Evolutionary conservation across 2,329 filamentous ascomycete genomes (phyloP), one percentile per base, ranked within the genome.

Genomic region (Teratosphaeria zuluensis): DNA sequence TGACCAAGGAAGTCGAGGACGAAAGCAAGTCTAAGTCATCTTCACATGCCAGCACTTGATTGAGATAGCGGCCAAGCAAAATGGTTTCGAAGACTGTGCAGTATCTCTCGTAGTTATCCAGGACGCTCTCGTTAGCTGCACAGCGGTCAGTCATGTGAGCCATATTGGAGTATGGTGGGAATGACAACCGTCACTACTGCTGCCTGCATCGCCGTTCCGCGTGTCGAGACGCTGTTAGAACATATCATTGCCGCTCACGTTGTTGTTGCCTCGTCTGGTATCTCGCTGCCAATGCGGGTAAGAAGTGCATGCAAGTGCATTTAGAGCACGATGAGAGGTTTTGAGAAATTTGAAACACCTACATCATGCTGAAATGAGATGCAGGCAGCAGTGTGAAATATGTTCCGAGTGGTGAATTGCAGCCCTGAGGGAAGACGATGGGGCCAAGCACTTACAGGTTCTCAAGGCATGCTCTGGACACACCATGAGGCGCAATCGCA

Each of bases 1-100:
- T 70, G 2, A 79, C 69, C 0, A 68, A 58, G 4, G 73, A 75
- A 2, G 64, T 56, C 6, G 68, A 54, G 0, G 71, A 71, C 35
- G 74, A 68, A 1, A 79, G 61, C 7, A 65, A 66, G 19, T 74
- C 71, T 12, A 80, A 65, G 56, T 79, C 76, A 19, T 69, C 65
- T 32, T 79, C 68, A 55, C 75, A 77, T 24, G 75, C 77, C 38
- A 77, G 65, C 2, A 79, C 73, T 59, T 80, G 78, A 59, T 80
- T 80, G 51, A 76, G 63, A 60, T 80, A 80, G 28, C 78, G 72
- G 46, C 77, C 75, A 21, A 80, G 70, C 7, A 79, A 73, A 16
- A 80, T 74, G 0, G 74, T 79, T 58, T 80, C 77, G 59, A 77
- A 80, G 1, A 80, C 66, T 4, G 72, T 73, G 51, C 73, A 74